A percentile compares a stretch with the other conserved stretches of the same genome.
These are phyloP conservation scores for Leptographium lundbergii DNA, from an alignment of 2,329 filamentous ascomycete genomes.

Conservation along the genomic window DNA sequence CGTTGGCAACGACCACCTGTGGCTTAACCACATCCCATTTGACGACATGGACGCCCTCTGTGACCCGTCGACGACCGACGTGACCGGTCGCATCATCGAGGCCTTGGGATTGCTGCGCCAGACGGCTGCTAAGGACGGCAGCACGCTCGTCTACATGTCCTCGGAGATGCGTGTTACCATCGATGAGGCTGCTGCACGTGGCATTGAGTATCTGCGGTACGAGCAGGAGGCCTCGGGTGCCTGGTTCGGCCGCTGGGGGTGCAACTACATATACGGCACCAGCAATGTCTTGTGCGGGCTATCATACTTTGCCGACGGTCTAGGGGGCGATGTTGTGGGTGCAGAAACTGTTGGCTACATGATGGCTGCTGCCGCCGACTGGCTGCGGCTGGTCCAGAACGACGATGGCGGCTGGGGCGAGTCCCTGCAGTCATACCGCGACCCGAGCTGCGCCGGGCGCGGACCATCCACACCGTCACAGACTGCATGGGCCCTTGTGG, in stretches of 20 bases:
- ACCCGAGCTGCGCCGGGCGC: constrained; percentile 5
- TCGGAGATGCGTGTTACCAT: background rate
- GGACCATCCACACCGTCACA: constrained; percentile 18
- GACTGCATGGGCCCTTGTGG: constrained; percentile 21
- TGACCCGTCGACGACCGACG: constrained; percentile 20
- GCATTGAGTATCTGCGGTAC: constrained; percentile 14
- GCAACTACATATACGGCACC: constrained; percentile 23
- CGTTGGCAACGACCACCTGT: constrained; percentile 19
- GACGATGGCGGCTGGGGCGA: constrained; percentile 22
- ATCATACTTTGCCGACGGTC: constrained; percentile 9
- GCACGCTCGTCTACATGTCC: background rate
- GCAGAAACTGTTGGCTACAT: background rate
- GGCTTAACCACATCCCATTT: constrained; percentile 23
- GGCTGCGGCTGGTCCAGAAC: constrained; percentile 17
- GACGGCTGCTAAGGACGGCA: background rate
- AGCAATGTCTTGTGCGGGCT: constrained; percentile 18
- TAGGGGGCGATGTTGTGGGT: background rate
- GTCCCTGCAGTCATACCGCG: constrained; percentile 11
- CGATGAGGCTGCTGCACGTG: constrained; percentile 8
- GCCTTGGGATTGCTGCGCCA: constrained; percentile 7
- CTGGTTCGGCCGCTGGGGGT: constrained; percentile 22
- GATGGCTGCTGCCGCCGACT: constrained; percentile 8
- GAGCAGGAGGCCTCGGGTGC: constrained; percentile 16
- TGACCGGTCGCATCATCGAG: constrained; percentile 19
- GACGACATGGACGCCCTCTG: constrained; percentile 22